Base-by-base conservation (phyloP, 2,329 filamentous ascomycete genomes). In the Fusarium sublunatum region DNA sequence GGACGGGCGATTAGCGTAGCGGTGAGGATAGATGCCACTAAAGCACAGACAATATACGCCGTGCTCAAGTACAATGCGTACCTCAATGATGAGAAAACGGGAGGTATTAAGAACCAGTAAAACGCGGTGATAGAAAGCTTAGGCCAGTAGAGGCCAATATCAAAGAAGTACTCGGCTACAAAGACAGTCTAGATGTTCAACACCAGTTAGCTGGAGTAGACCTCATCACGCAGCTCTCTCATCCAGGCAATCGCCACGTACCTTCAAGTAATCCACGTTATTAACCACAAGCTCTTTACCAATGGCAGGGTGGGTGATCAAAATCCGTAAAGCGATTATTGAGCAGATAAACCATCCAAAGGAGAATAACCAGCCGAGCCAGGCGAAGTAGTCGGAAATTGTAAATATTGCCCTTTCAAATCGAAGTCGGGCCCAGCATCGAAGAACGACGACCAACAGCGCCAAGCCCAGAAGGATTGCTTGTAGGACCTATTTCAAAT, bases 91-190 rank as follows among this genome's bases (percentile, higher is more conserved):
- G 24, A 15, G 7, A 61, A 43, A 2, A 61, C 19, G 4, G 36
- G 13, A 1, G 58, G 57, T 39, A 61, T 61, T 0, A 62, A 8
- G n/a, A 38, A 19, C 58, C 58, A 61, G 32, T 61, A 58, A 2
- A 61, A 61, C 0, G 58, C 28, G 2, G 40, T 25, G 2, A 61
- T 57, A 2, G 58, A 61, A 1, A 61, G 35, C 26, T 61, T 61
- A 0, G 58, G 40, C 22, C 31, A 52, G 38, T 52, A 61, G 0
- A 61, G 46, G 2, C 58, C 58, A 6, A 32, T 3, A 10, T 61
- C 58, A 7, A 61, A 61, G 5, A 49, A 40, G 11, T 57, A 61
- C 8, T 47, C 35, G 2, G 57, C 57, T 6, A 32, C 11, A 5
- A 42, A 61, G 11, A 61, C 51, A 4, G 10, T 29, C 58, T 61